A percentile compares a stretch with the other conserved stretches of the same genome.
These are phyloP conservation scores for Picea glauca DNA, from an alignment of 75 land plant species.

Conservation along the genomic window DNA sequence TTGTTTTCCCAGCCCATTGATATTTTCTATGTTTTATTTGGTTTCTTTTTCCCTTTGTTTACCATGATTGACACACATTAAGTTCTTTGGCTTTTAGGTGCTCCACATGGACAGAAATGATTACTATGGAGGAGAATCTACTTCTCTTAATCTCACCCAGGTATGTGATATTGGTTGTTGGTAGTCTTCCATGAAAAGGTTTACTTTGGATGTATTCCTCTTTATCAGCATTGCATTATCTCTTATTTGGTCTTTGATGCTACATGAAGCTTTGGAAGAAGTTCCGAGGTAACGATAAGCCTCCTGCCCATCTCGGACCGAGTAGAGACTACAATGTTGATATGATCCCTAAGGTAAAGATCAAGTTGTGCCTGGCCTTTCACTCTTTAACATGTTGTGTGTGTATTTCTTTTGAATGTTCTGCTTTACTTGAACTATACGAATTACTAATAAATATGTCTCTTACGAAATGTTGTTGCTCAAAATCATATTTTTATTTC, in stretches of 20 bases:
- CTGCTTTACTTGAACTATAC: not conserved
- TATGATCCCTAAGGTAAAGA: constrained; percentile 82
- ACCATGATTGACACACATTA: not conserved
- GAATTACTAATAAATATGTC: not conserved
- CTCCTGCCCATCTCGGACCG: constrained; percentile 70
- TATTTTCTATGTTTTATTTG: constrained; percentile 3
- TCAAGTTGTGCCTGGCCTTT: not conserved
- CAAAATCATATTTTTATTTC: not conserved
- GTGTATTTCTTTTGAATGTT: not conserved
- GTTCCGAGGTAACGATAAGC: constrained; percentile 62
- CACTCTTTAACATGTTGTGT: not conserved
- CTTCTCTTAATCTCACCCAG: constrained; percentile 56
- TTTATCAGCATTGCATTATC: not conserved
- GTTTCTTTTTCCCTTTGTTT: not conserved
- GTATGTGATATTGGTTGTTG: constrained; percentile 10
- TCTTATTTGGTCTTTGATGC: not conserved
- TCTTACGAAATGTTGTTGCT: not conserved
- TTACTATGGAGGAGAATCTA: constrained; percentile 67
- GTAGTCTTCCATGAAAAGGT: not conserved
- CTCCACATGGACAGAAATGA: constrained; percentile 71
- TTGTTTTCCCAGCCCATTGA: not conserved
- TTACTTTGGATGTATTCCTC: not conserved
- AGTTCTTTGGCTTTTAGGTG: constrained; percentile 25
- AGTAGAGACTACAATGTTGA: constrained; percentile 96
- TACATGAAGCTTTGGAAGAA: constrained; percentile 67